phyloP scores from a whole-genome alignment of 768 basidiomycete genomes.

The Mycena capillaripes region DNA sequence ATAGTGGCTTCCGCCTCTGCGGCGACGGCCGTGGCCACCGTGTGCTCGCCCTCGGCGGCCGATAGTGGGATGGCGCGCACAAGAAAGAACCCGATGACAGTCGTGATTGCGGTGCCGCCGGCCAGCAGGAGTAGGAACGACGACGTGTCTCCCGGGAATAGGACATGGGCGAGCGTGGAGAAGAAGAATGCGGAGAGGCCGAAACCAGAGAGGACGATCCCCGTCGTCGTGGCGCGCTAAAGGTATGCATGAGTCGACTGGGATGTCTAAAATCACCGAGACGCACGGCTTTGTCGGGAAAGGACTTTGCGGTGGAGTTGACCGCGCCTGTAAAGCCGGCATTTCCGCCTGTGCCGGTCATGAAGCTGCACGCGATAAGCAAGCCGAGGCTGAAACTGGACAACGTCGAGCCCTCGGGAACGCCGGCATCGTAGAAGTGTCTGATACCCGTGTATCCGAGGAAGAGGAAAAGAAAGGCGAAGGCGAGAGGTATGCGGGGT shows the following conservation, averaged over 20 bases:
- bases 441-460: constrained; percentile 84
- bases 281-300: constrained; percentile 75
- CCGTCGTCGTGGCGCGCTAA: constrained; percentile 82
- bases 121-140: constrained; percentile 83
- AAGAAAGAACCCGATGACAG: constrained; percentile 83
- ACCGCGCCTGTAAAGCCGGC: constrained; percentile 78
- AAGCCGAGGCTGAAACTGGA: constrained; percentile 59
- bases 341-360: constrained; percentile 85
- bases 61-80: constrained; percentile 79
- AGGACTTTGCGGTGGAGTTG: constrained; percentile 88
- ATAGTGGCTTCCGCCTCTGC: constrained; percentile 35
- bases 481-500: constrained; percentile 74
- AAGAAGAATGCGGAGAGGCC: constrained; percentile 95
- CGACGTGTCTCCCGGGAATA: constrained; percentile 85
- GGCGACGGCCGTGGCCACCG: constrained; percentile 34
- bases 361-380: constrained; percentile 73
- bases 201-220: constrained; percentile 87
- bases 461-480: constrained; percentile 72
- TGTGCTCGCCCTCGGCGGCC: constrained; percentile 44
- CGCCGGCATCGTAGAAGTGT: constrained; percentile 71
- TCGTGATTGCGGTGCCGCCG: constrained; percentile 83
- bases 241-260: not conserved
- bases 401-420: constrained; percentile 53
- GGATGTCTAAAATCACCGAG: constrained; percentile 40
- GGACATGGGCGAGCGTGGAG: constrained; percentile 77